Evolutionary conservation across 2,329 filamentous ascomycete genomes (phyloP).

Genomic region (Botrytis pseudocinerea): DNA sequence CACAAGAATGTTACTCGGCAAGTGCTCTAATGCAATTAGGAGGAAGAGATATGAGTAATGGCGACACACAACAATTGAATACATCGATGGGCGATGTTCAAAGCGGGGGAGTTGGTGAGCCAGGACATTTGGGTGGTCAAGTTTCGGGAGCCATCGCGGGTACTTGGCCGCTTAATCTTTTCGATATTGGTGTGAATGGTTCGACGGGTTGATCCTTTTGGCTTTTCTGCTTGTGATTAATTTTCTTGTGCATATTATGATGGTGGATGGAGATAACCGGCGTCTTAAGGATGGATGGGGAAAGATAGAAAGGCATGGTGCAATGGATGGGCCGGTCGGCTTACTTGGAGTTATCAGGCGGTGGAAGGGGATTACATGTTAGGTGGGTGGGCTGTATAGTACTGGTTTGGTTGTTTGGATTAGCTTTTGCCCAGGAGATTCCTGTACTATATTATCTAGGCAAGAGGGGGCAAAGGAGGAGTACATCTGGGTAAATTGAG

Average conservation of each 20-base stretch:
- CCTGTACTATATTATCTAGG: background rate
- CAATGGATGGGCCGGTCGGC: background rate
- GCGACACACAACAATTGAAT: conserved; percentile 21
- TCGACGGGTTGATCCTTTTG: background rate
- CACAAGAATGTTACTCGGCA: conserved; percentile 39
- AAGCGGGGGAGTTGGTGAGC: conserved; percentile 6
- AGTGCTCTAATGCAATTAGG: conserved; percentile 40
- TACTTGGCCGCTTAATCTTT: conserved; percentile 37
- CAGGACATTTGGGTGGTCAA: conserved; percentile 18
- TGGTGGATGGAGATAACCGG: background rate
- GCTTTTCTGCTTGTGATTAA: background rate
- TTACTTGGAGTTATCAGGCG: background rate
- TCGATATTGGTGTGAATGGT: conserved; percentile 28
- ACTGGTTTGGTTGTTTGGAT: background rate
- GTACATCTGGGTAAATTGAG: no score
- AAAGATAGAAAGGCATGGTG: background rate
- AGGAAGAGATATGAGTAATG: conserved; percentile 30
- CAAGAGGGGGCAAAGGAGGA: background rate
- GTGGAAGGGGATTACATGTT: no score
- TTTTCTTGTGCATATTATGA: background rate
- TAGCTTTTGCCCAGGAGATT: background rate
- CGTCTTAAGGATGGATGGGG: no score
- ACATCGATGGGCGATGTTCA: conserved; percentile 12
- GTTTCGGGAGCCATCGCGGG: conserved; percentile 8
- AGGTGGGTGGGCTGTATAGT: background rate